phyloP scores from a whole-genome alignment of 257 asterid species.

The Galeopsis tetrahit region DNA sequence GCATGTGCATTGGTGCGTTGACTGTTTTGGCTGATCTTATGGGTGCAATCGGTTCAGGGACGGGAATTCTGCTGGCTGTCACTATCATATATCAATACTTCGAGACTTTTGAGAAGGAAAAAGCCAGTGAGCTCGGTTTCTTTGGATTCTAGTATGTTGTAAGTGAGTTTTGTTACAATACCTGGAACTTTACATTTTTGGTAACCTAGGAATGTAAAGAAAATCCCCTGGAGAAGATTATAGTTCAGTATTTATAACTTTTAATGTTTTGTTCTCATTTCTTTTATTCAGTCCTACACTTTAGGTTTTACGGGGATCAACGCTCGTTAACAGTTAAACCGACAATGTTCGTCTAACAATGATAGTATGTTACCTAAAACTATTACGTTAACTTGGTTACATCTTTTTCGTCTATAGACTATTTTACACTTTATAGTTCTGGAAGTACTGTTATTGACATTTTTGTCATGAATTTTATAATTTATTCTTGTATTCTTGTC shows the following conservation, averaged over 20 bases:
- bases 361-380: neutral
- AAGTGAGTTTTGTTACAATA: neutral
- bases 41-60: constrained; percentile 96
- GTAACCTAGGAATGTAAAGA: constrained; percentile 39
- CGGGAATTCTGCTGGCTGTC: constrained; percentile 82
- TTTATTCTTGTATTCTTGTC: too few species aligned
- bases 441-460: too few species aligned
- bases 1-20: constrained; percentile 90
- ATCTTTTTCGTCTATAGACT: too few species aligned
- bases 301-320: neutral
- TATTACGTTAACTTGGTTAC: neutral
- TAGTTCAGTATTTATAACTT: constrained; percentile 21
- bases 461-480: too few species aligned
- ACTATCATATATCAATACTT: constrained; percentile 88
- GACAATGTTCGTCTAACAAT: constrained; percentile 18
- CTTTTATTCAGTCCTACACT: constrained; percentile 12
- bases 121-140: constrained; percentile 87
- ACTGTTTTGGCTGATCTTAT: constrained; percentile 91
- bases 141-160: constrained; percentile 62
- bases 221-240: constrained; percentile 18
- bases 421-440: too few species aligned
- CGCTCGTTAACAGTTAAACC: neutral
- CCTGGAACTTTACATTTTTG: constrained; percentile 24
- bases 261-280: constrained; percentile 14
- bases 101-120: constrained; percentile 91